phyloP scores from a whole-genome alignment of 2,329 filamentous ascomycete species.

The Fusarium neocosmosporiellum region DNA sequence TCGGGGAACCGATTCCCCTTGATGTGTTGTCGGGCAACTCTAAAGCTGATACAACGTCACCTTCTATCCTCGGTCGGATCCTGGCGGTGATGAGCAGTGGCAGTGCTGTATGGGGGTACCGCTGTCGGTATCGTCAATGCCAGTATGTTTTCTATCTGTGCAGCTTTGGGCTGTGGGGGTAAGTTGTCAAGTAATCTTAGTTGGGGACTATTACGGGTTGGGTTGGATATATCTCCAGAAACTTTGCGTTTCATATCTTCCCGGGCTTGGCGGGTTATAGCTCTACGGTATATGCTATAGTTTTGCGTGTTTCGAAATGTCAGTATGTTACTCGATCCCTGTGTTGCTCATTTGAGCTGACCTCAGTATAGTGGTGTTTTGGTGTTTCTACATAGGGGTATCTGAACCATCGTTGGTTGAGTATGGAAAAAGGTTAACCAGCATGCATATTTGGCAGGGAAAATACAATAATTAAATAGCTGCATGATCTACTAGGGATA shows the following conservation, averaged over 20 bases:
- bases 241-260: neutral
- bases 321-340: neutral
- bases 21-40: neutral
- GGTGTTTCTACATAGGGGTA: neutral
- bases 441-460: neutral
- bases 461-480: neutral
- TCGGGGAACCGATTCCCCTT: neutral
- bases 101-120: neutral
- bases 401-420: neutral
- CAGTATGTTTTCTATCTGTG: neutral
- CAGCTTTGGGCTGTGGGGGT: neutral
- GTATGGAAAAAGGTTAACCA: neutral
- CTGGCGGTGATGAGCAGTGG: neutral
- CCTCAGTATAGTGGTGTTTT: neutral
- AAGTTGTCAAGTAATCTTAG: neutral
- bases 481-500: neutral
- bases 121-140: neutral
- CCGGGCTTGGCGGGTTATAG: neutral
- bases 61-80: neutral
- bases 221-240: neutral
- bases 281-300: neutral
- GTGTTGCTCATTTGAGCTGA: neutral
- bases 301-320: neutral
- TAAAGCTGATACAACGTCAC: neutral
- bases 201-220: neutral